Percentiles rank a stretch among this genome's conserved stretches.
These are phyloP conservation scores for Sporothrix euskadiensis DNA, from an alignment of 2,329 filamentous ascomycete species.

Conservation along the genomic window DNA sequence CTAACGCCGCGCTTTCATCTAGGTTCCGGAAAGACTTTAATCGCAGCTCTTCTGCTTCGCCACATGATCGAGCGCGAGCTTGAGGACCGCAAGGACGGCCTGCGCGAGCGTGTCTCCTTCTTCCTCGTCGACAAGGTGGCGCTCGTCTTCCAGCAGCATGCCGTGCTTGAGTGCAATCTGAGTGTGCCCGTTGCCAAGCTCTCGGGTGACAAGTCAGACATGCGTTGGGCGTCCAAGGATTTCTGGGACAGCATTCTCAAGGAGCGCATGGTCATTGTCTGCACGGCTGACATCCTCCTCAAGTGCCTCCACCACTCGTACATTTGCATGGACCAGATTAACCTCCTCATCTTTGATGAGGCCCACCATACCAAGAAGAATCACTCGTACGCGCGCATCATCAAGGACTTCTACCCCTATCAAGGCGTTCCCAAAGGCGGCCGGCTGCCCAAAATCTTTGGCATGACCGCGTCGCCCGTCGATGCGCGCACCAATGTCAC, in stretches of 20 bases:
- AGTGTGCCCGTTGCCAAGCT: constrained; percentile 72
- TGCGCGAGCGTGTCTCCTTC: constrained; percentile 69
- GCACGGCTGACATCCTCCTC: constrained; percentile 83
- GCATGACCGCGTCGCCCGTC: constrained; percentile 95
- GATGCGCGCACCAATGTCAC: constrained; percentile 76
- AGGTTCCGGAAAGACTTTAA: constrained; percentile 95
- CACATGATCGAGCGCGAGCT: constrained; percentile 77
- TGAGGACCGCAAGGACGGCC: constrained; percentile 62
- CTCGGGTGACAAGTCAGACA: constrained; percentile 66
- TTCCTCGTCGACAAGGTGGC: constrained; percentile 91
- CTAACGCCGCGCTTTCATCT: neutral
- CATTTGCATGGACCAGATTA: constrained; percentile 78
- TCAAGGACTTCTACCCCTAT: constrained; percentile 78
- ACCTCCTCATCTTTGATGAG: constrained; percentile 91
- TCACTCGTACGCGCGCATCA: constrained; percentile 85
- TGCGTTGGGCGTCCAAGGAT: constrained; percentile 41
- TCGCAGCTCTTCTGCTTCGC: constrained; percentile 80
- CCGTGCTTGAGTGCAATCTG: constrained; percentile 78
- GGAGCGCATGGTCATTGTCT: constrained; percentile 81
- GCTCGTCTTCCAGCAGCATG: constrained; percentile 84
- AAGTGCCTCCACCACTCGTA: constrained; percentile 78
- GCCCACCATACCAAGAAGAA: constrained; percentile 95
- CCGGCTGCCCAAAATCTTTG: constrained; percentile 74
- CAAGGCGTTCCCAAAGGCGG: constrained; percentile 43
- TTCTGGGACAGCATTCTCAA: constrained; percentile 56